A percentile compares a stretch with the other conserved stretches of the same genome.
Evolutionary conservation across 371 early-diverging fungal species (phyloP).

Genomic region (Choanephora cucurbitarum): DNA sequence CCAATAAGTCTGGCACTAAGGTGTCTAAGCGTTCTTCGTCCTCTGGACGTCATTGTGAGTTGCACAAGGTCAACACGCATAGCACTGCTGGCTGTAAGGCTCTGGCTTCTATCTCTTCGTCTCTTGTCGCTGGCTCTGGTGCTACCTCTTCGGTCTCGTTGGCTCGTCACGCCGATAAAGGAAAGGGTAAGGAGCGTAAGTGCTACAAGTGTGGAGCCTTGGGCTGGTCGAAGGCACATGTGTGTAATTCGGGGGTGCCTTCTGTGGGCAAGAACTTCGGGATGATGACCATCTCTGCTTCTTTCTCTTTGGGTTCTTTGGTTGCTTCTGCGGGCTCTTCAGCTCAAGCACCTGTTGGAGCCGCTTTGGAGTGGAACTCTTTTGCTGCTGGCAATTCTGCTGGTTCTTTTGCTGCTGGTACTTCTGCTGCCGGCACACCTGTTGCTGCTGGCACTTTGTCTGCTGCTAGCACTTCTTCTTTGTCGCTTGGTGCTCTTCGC

Average conservation of each 20-base stretch:
- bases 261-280: too few relatives aligned
- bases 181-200: not conserved
- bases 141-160: not conserved
- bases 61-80: not conserved
- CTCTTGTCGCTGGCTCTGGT: not conserved
- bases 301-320: too few relatives aligned
- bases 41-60: not conserved
- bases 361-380: too few relatives aligned
- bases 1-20: too few relatives aligned
- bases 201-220: slow-evolving; percentile 3
- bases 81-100: not conserved
- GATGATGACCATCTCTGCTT: too few relatives aligned
- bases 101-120: too few relatives aligned
- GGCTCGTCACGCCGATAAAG: too few relatives aligned
- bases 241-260: not conserved
- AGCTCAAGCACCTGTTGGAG: too few relatives aligned
- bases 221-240: not conserved
- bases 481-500: not conserved
- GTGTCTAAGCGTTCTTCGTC: not conserved
- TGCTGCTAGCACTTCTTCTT: too few relatives aligned
- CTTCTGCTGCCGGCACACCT: not conserved
- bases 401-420: too few relatives aligned
- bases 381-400: too few relatives aligned
- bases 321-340: not conserved
- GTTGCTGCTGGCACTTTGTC: too few relatives aligned